Evolutionary conservation across 257 asterid species (phyloP).

Genomic region (Fraxinus excelsior): DNA sequence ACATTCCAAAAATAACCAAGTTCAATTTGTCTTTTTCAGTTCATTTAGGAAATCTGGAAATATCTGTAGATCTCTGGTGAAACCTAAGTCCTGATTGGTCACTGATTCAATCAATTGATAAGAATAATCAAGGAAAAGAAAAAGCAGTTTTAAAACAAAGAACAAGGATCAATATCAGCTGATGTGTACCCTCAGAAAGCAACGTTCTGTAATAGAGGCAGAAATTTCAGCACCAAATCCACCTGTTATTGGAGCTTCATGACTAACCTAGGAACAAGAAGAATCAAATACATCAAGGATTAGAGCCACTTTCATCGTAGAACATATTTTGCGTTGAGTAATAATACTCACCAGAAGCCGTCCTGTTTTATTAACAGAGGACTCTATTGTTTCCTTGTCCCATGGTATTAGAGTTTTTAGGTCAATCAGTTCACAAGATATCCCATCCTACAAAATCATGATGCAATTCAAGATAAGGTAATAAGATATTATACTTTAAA

Average conservation of each 20-base stretch:
- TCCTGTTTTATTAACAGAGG: conserved; percentile 94
- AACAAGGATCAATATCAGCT: background rate
- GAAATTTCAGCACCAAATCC: conserved; percentile 98
- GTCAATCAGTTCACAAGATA: conserved; percentile 97
- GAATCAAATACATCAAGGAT: conserved; percentile 17
- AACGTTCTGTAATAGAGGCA: conserved; percentile 91
- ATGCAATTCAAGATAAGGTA: background rate
- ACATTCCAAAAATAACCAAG: background rate
- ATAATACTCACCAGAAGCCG: conserved; percentile 71
- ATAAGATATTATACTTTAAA: background rate
- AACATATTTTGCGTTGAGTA: background rate
- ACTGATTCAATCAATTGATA: background rate
- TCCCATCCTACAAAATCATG: conserved; percentile 68
- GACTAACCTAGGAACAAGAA: conserved; percentile 62
- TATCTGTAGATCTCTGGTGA: background rate
- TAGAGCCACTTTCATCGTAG: conserved; percentile 2
- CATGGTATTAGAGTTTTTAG: conserved; percentile 89
- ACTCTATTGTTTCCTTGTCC: conserved; percentile 97
- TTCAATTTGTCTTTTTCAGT: background rate
- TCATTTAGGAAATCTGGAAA: background rate
- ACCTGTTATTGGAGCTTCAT: conserved; percentile 97
- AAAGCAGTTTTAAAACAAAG: background rate
- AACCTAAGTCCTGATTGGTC: background rate
- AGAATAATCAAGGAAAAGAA: background rate
- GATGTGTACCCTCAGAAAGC: conserved; percentile 76